phyloP scores from a whole-genome alignment of 768 basidiomycete genomes.

The Hygrocybe coccinea region DNA sequence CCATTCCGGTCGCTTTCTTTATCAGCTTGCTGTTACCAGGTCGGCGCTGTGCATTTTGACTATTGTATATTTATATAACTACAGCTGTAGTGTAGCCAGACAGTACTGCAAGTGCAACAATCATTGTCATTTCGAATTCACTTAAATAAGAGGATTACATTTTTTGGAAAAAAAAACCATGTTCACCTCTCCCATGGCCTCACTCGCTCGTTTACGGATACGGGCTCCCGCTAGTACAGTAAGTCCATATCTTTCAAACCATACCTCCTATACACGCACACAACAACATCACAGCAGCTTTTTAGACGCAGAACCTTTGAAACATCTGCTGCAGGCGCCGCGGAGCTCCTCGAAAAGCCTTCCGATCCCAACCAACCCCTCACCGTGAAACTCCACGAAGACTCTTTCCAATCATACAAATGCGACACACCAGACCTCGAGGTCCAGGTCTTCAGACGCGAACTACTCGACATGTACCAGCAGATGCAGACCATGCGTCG shows the following conservation, averaged over 20 bases:
- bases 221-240: neutral
- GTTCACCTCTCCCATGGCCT: neutral
- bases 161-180: too few species aligned
- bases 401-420: slow-evolving; percentile 77
- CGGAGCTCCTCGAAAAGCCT: slow-evolving; percentile 48
- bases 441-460: slow-evolving; percentile 78
- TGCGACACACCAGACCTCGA: slow-evolving; percentile 80
- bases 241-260: neutral
- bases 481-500: slow-evolving; percentile 89
- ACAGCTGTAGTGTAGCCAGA: too few species aligned
- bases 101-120: too few species aligned
- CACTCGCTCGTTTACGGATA: neutral
- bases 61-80: too few species aligned
- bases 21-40: too few species aligned
- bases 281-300: slow-evolving; percentile 26
- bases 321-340: slow-evolving; percentile 79
- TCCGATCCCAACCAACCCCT: slow-evolving; percentile 61
- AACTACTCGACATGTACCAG: slow-evolving; percentile 83
- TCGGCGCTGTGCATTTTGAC: too few species aligned
- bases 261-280: neutral
- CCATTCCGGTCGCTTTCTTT: too few species aligned
- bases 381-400: slow-evolving; percentile 82
- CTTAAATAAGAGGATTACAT: too few species aligned
- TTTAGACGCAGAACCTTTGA: slow-evolving; percentile 50
- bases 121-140: too few species aligned